A percentile compares a stretch with the other conserved stretches of the same genome.
These are phyloP conservation scores for Microbotryum violaceum DNA, from an alignment of 1,284 basidiomycete genomes.

Conservation along the genomic window DNA sequence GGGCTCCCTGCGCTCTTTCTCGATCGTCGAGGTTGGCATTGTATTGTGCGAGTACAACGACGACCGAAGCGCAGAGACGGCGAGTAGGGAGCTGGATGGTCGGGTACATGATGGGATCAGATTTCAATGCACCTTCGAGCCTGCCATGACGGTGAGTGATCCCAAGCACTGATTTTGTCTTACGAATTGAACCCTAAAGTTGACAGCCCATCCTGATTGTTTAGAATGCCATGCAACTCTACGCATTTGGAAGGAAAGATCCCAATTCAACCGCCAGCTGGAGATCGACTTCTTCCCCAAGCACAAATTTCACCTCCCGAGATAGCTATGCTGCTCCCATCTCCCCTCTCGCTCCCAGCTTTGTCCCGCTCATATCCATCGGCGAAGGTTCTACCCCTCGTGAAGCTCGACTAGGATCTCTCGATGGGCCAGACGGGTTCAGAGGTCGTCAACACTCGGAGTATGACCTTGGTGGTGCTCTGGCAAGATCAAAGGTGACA, in stretches of 20 bases:
- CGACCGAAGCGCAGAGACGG: constrained; percentile 13
- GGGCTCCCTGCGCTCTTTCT: constrained; percentile 14
- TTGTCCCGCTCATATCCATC: too few species aligned
- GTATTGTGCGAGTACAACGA: constrained; percentile 24
- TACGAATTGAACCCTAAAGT: not conserved
- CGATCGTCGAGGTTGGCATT: constrained; percentile 9
- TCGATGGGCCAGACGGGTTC: too few species aligned
- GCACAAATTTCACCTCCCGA: not conserved
- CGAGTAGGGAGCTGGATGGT: constrained; percentile 4
- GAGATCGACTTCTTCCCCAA: not conserved
- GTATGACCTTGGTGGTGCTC: too few species aligned
- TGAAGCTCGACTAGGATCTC: too few species aligned
- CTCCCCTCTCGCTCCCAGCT: too few species aligned
- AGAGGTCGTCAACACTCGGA: too few species aligned
- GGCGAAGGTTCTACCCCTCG: too few species aligned
- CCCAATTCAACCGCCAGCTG: not conserved
- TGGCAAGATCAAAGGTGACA: too few species aligned
- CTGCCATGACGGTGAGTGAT: constrained; percentile 3
- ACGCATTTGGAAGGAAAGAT: too few species aligned
- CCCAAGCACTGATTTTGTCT: not conserved
- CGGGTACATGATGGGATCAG: not conserved
- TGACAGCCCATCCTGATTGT: too few species aligned
- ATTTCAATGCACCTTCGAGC: constrained; percentile 21
- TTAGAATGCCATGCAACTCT: too few species aligned
- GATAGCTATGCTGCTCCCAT: not conserved